Conservation (phyloP, 1,139 yeast species). For the Protomyces inundatus region DNA sequence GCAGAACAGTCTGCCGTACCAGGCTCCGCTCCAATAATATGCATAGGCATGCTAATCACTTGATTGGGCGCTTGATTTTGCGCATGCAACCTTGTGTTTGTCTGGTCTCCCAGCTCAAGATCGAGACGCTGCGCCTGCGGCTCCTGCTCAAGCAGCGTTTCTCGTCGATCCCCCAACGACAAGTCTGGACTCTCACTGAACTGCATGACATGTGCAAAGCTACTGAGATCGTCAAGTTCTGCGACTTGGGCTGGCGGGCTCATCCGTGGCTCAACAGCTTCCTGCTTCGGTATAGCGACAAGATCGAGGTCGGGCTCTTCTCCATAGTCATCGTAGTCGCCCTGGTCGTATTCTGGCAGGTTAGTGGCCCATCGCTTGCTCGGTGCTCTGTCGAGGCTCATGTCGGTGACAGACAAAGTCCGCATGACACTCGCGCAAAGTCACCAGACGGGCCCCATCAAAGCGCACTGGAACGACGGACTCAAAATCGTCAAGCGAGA, state of each 20-base stretch:
- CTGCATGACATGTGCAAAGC: background rate
- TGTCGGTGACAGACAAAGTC: background rate
- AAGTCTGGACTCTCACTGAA: background rate
- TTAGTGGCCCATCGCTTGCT: background rate
- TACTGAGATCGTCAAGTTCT: background rate
- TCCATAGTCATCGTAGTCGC: background rate
- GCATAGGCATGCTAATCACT: background rate
- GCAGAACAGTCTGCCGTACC: too few relatives aligned
- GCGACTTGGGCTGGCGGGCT: background rate
- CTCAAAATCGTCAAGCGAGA: background rate
- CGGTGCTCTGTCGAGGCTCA: background rate
- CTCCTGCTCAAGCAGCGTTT: background rate
- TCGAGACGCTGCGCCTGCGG: background rate
- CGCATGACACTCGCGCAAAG: background rate
- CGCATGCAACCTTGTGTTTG: background rate
- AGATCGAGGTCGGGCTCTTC: background rate
- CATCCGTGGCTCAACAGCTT: background rate
- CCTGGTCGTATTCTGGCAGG: background rate
- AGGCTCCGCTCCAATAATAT: too few relatives aligned
- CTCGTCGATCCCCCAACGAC: too few relatives aligned
- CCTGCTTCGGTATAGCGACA: background rate
- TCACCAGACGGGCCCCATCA: slow-evolving; percentile 16
- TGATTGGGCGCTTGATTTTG: background rate
- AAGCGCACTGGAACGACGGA: slow-evolving; percentile 9
- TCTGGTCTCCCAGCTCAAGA: too few relatives aligned